Base-by-base conservation (phyloP, 495 filamentous ascomycete species). In the Tuber magnatum region DNA sequence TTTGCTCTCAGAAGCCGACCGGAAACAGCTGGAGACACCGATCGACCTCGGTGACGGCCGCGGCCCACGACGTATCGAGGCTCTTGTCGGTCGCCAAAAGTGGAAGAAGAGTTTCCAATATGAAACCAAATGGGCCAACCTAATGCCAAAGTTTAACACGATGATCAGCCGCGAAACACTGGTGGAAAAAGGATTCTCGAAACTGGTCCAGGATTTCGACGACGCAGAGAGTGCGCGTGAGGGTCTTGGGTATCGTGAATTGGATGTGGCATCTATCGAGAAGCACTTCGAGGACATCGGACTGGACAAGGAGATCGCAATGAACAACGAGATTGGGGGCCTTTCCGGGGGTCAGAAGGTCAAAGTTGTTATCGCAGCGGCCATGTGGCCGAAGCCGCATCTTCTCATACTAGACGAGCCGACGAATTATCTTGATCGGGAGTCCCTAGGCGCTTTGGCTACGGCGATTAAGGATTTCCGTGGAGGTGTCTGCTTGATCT, bases 41-140 rank as follows among this genome's bases (percentile, higher is more conserved):
- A 87, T 99, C 78, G 91, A 97, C 76, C 83, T 97, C 44, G 89
- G 89, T 22, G 93, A 96, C 74, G 95, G 94, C 75, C 90, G 88
- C 77, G 93, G 93, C 18, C 84, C 86, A 44, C 90, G 92, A 73
- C 90, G 91, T 75, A 88, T 99, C 75, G 94, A 98, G 82, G 87
- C 91, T 39, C 86, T 99, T 20, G 94, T 99, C 75, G 95, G 95
- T 86, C 91, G 95, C 73, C 94, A 97, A 82, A 99, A 99, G 87
- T 98, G 88, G 85, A 98, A 99, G 90, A 99, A 98, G 89, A 91
- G 91, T 68, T 97, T 97, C 89, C 96, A 98, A 86, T 99, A 99
- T 83, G 96, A 99, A 85, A 89, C 97, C 86, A 97, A 97, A 88
- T 99, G 95, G 95, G 84, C 91, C 78, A 87, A 88, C 74, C 88